Evolutionary conservation across 352 stramenopile species (phyloP).

Genomic region (Globisporangium irregulare): DNA sequence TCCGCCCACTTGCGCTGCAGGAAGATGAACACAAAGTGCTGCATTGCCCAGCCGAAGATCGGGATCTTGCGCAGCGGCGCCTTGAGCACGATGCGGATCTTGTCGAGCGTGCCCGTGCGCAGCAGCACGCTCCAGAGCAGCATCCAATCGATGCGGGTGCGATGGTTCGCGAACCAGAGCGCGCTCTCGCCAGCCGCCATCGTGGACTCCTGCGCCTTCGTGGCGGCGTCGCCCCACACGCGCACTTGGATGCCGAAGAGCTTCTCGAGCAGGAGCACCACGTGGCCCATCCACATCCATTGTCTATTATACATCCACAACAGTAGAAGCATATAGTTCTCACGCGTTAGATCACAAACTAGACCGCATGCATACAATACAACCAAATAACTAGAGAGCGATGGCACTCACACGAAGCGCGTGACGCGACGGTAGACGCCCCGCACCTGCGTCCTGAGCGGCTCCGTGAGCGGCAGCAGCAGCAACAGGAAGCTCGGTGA

Average conservation of each 20-base stretch:
- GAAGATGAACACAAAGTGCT: slow-evolving; percentile 86
- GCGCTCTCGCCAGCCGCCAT: slow-evolving; percentile 47
- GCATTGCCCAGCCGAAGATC: slow-evolving; percentile 86
- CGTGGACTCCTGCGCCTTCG: slow-evolving; percentile 45
- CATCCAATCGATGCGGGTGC: slow-evolving; percentile 86
- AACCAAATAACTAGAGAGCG: not conserved
- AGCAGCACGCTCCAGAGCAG: slow-evolving; percentile 70
- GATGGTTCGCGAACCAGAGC: slow-evolving; percentile 77
- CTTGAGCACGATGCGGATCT: slow-evolving; percentile 77
- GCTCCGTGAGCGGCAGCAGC: slow-evolving; percentile 24
- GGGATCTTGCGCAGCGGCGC: slow-evolving; percentile 63
- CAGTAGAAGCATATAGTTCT: not conserved
- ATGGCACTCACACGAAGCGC: slow-evolving; percentile 46
- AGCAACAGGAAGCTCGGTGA: slow-evolving; percentile 55
- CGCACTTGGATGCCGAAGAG: slow-evolving; percentile 56
- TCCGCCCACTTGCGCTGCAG: slow-evolving; percentile 66
- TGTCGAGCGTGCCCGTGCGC: slow-evolving; percentile 44
- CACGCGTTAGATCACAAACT: not conserved
- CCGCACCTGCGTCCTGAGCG: slow-evolving; percentile 20
- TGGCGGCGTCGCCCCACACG: slow-evolving; percentile 55
- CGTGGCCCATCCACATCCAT: slow-evolving; percentile 77
- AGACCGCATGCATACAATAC: not conserved
- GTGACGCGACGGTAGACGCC: slow-evolving; percentile 48
- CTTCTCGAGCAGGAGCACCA: slow-evolving; percentile 63
- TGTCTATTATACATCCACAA: slow-evolving; percentile 31